Evolutionary conservation across 768 basidiomycete species (phyloP), one percentile per base, ranked within the genome.

Genomic region (Boletus huronensis): DNA sequence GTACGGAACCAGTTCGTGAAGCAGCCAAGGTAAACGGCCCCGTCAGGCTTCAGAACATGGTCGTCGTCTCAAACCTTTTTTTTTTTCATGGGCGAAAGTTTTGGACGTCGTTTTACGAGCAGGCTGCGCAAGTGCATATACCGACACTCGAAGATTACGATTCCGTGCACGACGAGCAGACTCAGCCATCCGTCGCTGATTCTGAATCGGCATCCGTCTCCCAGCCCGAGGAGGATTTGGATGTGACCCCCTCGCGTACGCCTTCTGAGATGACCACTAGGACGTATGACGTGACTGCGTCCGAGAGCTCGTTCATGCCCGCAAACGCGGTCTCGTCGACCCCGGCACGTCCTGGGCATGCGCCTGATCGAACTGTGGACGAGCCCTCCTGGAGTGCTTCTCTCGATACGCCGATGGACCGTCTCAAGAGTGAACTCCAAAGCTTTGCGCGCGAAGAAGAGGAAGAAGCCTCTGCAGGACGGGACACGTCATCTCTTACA

Each of bases 41-140:
- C 3, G 31, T 50, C 39, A 29, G 6, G 6, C 26, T 8, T 44
- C 21, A 21, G 17, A 31, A 35, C 32, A 3, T 48, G 7, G n/a
- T 40, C 46, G 10, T 25, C 25, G 6, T 44, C 34, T 43, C 41
- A 42, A 28, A 19, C 9, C 36, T 14, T 21, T 35, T 29, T 16
- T 19, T 19, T 21, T 26, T 8, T 1, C 26, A 1, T 28, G 19
- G 43, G 5, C 25, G 0, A 63, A 96, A 49, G 95, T 98, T 98
- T 69, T 98, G 96, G 95, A 87, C 87, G 5, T 88, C 90, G 0
- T 98, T 99, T 77, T 98, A 94, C 66, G 94, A 98, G 65, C 83
- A 89, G 55, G 93, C 94, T 9, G 95, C 96, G 4, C 87, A 92
- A 62, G 87, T 93, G 28, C 83, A 86, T 38, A 87, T 94, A 41